phyloP scores from a whole-genome alignment of 768 basidiomycete species.

The Gloeostereum incarnatum region DNA sequence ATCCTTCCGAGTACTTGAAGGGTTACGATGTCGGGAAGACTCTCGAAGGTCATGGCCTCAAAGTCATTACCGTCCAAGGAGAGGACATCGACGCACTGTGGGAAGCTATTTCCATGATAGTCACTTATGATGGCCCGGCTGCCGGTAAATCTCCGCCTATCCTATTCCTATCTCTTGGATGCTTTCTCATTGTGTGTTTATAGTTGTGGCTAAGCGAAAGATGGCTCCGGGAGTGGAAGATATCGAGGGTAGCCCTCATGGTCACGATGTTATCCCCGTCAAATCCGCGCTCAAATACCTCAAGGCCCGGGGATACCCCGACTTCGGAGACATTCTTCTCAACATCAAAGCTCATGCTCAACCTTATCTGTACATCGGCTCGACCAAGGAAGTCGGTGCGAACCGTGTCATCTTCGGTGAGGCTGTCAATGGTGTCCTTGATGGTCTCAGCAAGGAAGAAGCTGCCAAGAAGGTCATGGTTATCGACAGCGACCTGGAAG shows the following conservation, averaged over 20 bases:
- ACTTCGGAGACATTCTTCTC: constrained; percentile 44
- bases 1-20: constrained; percentile 79
- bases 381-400: constrained; percentile 65
- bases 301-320: constrained; percentile 46
- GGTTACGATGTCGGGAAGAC: constrained; percentile 69
- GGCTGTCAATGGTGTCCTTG: constrained; percentile 72
- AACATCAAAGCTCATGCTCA: constrained; percentile 50
- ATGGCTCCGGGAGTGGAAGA: constrained; percentile 67
- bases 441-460: constrained; percentile 67
- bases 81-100: constrained; percentile 78
- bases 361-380: constrained; percentile 60
- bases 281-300: constrained; percentile 76
- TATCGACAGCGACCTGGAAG: constrained; percentile 85
- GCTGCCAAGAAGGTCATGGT: constrained; percentile 76
- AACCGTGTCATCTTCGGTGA: constrained; percentile 83
- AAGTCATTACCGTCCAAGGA: constrained; percentile 63
- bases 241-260: constrained; percentile 73
- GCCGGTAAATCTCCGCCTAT: constrained; percentile 38
- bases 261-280: constrained; percentile 81
- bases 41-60: constrained; percentile 73
- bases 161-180: not conserved
- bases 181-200: not conserved
- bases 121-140: constrained; percentile 65
- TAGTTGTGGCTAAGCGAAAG: constrained; percentile 59
- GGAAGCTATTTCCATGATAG: constrained; percentile 45